Percentiles rank a stretch among this genome's conserved stretches.
Conservation (phyloP, 441 rosid genomes). For the Francoa sonchifolia region DNA sequence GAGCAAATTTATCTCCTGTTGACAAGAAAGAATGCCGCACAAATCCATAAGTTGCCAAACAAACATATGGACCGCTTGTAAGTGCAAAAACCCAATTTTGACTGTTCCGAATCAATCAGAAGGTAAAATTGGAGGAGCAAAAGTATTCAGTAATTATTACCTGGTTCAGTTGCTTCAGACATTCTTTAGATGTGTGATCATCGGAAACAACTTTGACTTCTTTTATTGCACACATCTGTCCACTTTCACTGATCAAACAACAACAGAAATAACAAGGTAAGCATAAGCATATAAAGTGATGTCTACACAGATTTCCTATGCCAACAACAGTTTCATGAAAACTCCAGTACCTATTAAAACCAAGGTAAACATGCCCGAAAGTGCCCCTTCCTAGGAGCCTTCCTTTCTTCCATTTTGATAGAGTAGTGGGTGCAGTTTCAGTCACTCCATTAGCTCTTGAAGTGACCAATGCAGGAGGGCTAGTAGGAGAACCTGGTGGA, state of each 20-base stretch:
- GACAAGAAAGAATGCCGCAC: conserved; percentile 12
- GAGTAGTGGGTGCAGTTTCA: conserved; percentile 22
- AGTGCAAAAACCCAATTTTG: too few species aligned
- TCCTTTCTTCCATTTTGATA: conserved; percentile 85
- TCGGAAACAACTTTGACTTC: conserved; percentile 81
- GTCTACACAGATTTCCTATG: background rate
- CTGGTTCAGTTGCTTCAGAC: conserved; percentile 91
- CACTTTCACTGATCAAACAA: conserved; percentile 49
- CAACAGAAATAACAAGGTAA: background rate
- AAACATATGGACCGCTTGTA: conserved; percentile 1
- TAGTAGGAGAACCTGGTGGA: conserved; percentile 83
- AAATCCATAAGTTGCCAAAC: conserved; percentile 4
- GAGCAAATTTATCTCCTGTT: conserved; percentile 86
- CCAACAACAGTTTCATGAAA: background rate
- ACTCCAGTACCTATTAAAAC: conserved; percentile 65
- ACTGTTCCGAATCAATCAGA: too few species aligned
- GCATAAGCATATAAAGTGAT: background rate
- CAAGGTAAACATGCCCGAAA: conserved; percentile 83
- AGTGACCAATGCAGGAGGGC: conserved; percentile 50
- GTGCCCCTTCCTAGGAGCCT: conserved; percentile 86
- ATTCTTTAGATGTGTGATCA: conserved; percentile 69
- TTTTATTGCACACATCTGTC: conserved; percentile 93
- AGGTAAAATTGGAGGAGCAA: too few species aligned
- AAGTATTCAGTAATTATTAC: conserved; percentile 19
- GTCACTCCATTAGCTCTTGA: conserved; percentile 24